Evolutionary conservation across 352 stramenopile genomes (phyloP).

Genomic region (Pythium phragmiticola): DNA sequence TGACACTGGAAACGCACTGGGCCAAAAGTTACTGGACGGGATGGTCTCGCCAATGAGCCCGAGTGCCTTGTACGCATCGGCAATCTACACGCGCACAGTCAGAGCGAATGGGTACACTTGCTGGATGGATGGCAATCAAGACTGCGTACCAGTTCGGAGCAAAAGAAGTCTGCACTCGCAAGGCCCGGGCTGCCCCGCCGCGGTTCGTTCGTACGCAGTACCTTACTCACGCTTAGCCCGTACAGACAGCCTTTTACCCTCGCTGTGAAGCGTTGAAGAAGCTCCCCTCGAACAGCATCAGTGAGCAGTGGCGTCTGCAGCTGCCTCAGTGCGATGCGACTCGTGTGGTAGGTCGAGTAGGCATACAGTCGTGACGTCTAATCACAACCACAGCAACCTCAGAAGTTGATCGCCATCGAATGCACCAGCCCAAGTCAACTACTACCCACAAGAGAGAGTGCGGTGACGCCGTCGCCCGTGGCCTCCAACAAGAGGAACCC

Average conservation of each 20-base stretch:
- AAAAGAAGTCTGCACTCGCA: slow-evolving; percentile 45
- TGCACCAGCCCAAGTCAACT: slow-evolving; percentile 8
- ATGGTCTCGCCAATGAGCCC: slow-evolving; percentile 40
- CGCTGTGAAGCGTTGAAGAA: slow-evolving; percentile 43
- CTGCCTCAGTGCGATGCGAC: slow-evolving; percentile 45
- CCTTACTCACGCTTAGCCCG: slow-evolving; percentile 47
- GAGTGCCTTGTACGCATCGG: slow-evolving; percentile 54
- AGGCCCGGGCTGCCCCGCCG: not conserved
- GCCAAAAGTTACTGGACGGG: slow-evolving; percentile 57
- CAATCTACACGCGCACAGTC: slow-evolving; percentile 29
- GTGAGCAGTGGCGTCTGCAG: slow-evolving; percentile 55
- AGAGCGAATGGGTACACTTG: not conserved
- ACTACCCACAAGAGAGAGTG: slow-evolving; percentile 39
- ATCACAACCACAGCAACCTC: slow-evolving; percentile 5
- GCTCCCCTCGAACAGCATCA: slow-evolving; percentile 37
- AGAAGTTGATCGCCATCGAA: not conserved
- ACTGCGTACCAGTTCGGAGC: slow-evolving; percentile 55
- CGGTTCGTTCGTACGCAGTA: slow-evolving; percentile 35
- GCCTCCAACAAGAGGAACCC: slow-evolving; percentile 54
- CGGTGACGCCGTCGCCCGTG: slow-evolving; percentile 61
- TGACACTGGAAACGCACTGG: slow-evolving; percentile 27
- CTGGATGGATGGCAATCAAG: not conserved
- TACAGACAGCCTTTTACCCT: slow-evolving; percentile 38
- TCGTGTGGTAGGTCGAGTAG: slow-evolving; percentile 48
- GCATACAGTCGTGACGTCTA: slow-evolving; percentile 34